Conservation (phyloP, 2,329 filamentous ascomycete genomes). For the Penicillium brasilianum region DNA sequence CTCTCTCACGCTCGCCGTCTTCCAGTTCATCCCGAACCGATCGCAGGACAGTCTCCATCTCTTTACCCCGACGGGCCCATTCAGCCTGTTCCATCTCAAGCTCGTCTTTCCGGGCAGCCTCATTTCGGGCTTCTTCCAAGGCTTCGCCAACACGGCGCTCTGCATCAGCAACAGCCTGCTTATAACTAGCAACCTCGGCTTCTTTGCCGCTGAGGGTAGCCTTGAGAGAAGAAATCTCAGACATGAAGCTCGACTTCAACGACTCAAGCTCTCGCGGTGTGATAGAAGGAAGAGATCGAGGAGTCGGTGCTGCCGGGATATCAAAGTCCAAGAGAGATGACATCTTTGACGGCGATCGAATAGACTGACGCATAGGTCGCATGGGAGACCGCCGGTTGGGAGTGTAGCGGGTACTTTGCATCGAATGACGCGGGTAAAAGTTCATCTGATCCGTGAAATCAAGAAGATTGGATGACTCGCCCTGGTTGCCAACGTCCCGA, state of each 20-base stretch:
- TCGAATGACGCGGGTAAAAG: slow-evolving; percentile 57
- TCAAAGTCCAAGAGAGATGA: slow-evolving; percentile 88
- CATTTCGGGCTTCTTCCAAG: slow-evolving; percentile 80
- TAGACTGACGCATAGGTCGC: slow-evolving; percentile 44
- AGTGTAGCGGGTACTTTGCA: slow-evolving; percentile 42
- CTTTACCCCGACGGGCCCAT: slow-evolving; percentile 83
- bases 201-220: slow-evolving; percentile 92
- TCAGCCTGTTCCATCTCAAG: slow-evolving; percentile 75
- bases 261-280: slow-evolving; percentile 91
- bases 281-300: slow-evolving; percentile 86
- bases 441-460: slow-evolving; percentile 86
- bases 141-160: slow-evolving; percentile 90
- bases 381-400: slow-evolving; percentile 52
- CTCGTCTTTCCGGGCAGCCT: slow-evolving; percentile 71
- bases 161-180: slow-evolving; percentile 84
- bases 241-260: slow-evolving; percentile 86
- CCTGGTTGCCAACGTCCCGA: slow-evolving; percentile 49
- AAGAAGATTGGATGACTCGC: slow-evolving; percentile 76
- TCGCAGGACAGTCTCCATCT: slow-evolving; percentile 81
- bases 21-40: slow-evolving; percentile 83
- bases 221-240: slow-evolving; percentile 91
- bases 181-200: slow-evolving; percentile 85
- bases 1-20: slow-evolving; percentile 76
- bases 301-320: slow-evolving; percentile 90
- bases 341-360: slow-evolving; percentile 57